A percentile compares a stretch with the other conserved stretches of the same genome.
phyloP scores from a whole-genome alignment of 257 asterid genomes.

The Lithospermum erythrorhizon region DNA sequence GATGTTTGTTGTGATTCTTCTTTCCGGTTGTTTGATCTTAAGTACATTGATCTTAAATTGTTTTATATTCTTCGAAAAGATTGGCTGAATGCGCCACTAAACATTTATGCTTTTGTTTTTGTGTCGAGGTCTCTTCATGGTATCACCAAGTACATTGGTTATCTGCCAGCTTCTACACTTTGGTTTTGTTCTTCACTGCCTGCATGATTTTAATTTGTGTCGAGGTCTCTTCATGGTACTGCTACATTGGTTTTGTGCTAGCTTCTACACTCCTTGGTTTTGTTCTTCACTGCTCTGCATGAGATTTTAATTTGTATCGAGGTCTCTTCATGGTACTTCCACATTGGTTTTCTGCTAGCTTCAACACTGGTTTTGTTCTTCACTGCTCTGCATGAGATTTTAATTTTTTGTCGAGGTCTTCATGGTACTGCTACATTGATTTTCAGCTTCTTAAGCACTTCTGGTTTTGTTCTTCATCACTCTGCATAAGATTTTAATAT shows the following conservation, averaged over 20 bases:
- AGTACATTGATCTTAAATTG: constrained; percentile 15
- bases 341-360: too few relatives aligned
- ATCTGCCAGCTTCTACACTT: constrained; percentile 66
- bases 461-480: constrained; percentile 34
- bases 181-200: constrained; percentile 72
- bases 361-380: constrained; percentile 18
- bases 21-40: constrained; percentile 16
- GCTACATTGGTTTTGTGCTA: constrained; percentile 26
- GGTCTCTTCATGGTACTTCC: constrained; percentile 92
- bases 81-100: constrained; percentile 30
- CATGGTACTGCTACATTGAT: constrained; percentile 91
- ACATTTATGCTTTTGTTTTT: constrained; percentile 62
- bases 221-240: too few relatives aligned
- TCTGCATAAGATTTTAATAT: constrained; percentile 89
- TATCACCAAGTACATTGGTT: constrained; percentile 72
- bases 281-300: too few relatives aligned
- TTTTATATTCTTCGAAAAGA: constrained; percentile 21
- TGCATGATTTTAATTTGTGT: constrained; percentile 75
- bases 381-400: constrained; percentile 79
- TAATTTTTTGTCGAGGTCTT: constrained; percentile 89
- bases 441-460: constrained; percentile 74
- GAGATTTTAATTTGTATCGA: constrained; percentile 81
- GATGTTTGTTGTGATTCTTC: constrained; percentile 36
- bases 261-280: too few relatives aligned
- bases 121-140: constrained; percentile 85